Evolutionary conservation across 768 basidiomycete genomes (phyloP).

Genomic region (Suillus discolor): DNA sequence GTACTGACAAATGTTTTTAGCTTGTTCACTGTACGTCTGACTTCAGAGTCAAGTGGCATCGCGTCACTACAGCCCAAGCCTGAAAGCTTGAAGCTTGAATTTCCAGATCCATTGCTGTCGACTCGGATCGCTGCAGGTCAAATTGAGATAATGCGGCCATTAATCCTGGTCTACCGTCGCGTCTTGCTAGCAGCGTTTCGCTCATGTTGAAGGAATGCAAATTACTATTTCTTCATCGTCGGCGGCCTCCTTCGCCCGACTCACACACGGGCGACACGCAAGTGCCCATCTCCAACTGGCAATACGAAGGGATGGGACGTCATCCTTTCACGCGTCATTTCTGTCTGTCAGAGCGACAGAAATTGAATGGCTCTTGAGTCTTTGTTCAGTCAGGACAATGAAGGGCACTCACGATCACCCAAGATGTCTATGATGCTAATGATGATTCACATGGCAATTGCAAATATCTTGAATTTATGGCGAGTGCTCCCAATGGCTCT

Average conservation of each 20-base stretch:
- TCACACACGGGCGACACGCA: not conserved
- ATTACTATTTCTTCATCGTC: not conserved
- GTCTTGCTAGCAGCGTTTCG: not conserved
- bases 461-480: not conserved
- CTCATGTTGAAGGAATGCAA: not conserved
- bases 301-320: not conserved
- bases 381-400: not conserved
- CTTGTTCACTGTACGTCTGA: not conserved
- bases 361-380: not conserved
- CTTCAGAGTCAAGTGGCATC: not conserved
- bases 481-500: not conserved
- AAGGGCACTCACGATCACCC: not conserved
- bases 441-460: not conserved
- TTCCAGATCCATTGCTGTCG: not conserved
- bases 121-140: not conserved
- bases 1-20: not conserved
- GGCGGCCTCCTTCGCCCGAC: not conserved
- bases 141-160: not conserved
- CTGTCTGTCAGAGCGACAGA: not conserved
- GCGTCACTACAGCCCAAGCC: not conserved
- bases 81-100: not conserved
- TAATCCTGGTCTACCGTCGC: not conserved
- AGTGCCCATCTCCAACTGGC: not conserved
- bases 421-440: not conserved
- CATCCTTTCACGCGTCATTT: not conserved